A percentile compares a stretch with the other conserved stretches of the same genome.
Conservation (phyloP, 345 rosid genomes). For the Murraya koenigii region DNA sequence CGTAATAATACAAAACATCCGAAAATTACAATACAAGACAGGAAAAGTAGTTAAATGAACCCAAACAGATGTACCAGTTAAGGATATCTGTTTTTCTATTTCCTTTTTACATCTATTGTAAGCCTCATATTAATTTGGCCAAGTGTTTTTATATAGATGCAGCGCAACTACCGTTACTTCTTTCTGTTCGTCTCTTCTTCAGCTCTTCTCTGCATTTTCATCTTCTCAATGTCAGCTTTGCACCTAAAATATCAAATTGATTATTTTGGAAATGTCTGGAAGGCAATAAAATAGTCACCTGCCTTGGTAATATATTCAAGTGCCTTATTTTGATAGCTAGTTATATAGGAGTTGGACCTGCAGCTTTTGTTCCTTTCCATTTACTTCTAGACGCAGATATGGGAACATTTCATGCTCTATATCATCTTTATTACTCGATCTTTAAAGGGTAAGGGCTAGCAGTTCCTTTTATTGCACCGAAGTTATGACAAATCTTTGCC, state of each 20-base stretch:
- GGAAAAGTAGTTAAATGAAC: not conserved
- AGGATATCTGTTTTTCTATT: not conserved
- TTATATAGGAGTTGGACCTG: too few species aligned
- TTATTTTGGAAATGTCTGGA: slow-evolving; percentile 44
- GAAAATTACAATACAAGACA: not conserved
- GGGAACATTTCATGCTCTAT: not conserved
- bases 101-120: not conserved
- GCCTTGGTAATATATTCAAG: slow-evolving; percentile 31
- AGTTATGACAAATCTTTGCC: not conserved
- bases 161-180: too few species aligned
- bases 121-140: not conserved
- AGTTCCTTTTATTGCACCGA: not conserved
- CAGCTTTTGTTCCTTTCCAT: not conserved
- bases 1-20: not conserved
- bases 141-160: too few species aligned
- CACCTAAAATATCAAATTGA: too few species aligned
- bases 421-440: not conserved
- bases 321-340: not conserved
- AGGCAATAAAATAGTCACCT: slow-evolving; percentile 49
- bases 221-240: too few species aligned
- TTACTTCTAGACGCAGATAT: too few species aligned
- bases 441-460: not conserved
- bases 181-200: too few species aligned
- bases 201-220: too few species aligned
- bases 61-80: not conserved